Evolutionary conservation across 2,329 filamentous ascomycete species (phyloP).

Genomic region (Colletotrichum phormii): DNA sequence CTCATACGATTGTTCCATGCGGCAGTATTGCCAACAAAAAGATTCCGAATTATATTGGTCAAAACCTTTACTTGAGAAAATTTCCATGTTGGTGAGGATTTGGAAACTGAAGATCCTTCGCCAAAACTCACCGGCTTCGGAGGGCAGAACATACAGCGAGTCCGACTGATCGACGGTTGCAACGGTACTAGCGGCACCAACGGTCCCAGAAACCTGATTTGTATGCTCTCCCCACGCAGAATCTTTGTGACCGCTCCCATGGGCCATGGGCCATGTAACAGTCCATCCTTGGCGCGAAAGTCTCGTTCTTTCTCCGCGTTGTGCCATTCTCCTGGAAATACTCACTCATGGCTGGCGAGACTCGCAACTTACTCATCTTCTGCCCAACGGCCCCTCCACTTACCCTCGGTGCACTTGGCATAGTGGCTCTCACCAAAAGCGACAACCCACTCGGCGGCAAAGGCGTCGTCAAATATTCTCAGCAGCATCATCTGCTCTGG

Average conservation of each 20-base stretch:
- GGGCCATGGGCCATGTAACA: background rate
- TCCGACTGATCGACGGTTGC: constrained; percentile 1
- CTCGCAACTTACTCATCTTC: background rate
- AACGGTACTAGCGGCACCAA: background rate
- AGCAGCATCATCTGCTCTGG: constrained; percentile 23
- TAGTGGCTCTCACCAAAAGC: constrained; percentile 14
- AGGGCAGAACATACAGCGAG: constrained; percentile 4
- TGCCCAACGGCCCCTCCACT: constrained; percentile 15
- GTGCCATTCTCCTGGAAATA: background rate
- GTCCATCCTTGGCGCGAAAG: background rate
- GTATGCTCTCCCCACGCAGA: background rate
- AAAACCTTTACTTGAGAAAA: background rate
- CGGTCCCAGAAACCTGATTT: background rate
- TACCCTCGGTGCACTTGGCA: constrained; percentile 11
- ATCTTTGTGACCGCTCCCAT: background rate
- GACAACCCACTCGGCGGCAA: constrained; percentile 9
- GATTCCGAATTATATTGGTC: background rate
- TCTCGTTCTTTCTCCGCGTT: background rate
- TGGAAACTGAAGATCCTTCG: background rate
- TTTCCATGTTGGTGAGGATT: background rate
- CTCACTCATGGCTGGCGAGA: background rate
- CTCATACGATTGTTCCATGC: constrained; percentile 23
- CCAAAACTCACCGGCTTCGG: background rate
- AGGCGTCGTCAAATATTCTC: constrained; percentile 9
- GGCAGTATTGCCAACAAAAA: background rate